A percentile compares a stretch with the other conserved stretches of the same genome.
Evolutionary conservation across 2,329 filamentous ascomycete genomes (phyloP).

Genomic region (Fusarium paranaense): DNA sequence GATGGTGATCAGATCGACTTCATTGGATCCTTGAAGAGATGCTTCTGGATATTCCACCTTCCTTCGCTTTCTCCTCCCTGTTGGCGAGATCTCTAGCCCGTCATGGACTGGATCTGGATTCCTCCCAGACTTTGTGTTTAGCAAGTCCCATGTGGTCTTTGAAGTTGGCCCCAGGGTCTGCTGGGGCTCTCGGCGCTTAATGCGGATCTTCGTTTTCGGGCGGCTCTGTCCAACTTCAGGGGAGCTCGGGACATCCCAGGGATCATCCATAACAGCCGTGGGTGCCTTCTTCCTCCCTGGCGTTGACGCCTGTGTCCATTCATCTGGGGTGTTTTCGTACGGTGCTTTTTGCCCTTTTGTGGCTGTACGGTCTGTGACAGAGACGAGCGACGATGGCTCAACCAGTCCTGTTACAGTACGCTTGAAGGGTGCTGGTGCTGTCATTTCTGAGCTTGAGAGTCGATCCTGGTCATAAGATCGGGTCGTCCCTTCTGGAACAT

Average conservation of each 20-base stretch:
- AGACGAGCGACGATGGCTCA: conserved; percentile 43
- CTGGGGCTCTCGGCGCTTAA: conserved; percentile 25
- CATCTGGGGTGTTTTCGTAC: conserved; percentile 29
- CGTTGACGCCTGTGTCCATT: conserved; percentile 50
- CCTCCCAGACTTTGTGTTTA: neutral
- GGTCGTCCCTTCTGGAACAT: conserved; percentile 21
- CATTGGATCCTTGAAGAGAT: conserved; percentile 35
- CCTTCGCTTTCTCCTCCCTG: conserved; percentile 38
- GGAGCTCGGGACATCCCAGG: conserved; percentile 61
- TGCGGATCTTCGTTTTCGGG: conserved; percentile 25
- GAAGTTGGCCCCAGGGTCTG: neutral
- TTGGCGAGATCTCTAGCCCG: conserved; percentile 2
- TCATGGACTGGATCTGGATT: neutral
- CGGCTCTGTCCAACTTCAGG: conserved; percentile 42
- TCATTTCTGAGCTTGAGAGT: conserved; percentile 42
- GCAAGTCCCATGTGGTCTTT: neutral
- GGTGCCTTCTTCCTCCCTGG: conserved; percentile 44
- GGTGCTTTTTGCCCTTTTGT: conserved; percentile 19
- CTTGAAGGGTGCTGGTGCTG: conserved; percentile 43
- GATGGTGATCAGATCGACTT: conserved; percentile 42
- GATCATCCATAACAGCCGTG: conserved; percentile 45
- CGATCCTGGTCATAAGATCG: conserved; percentile 17
- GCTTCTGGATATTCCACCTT: conserved; percentile 26
- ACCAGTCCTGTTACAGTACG: conserved; percentile 42
- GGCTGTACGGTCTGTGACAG: conserved; percentile 45